Conservation (phyloP, 164 flowering plant species). For the Warburgia ugandensis region DNA sequence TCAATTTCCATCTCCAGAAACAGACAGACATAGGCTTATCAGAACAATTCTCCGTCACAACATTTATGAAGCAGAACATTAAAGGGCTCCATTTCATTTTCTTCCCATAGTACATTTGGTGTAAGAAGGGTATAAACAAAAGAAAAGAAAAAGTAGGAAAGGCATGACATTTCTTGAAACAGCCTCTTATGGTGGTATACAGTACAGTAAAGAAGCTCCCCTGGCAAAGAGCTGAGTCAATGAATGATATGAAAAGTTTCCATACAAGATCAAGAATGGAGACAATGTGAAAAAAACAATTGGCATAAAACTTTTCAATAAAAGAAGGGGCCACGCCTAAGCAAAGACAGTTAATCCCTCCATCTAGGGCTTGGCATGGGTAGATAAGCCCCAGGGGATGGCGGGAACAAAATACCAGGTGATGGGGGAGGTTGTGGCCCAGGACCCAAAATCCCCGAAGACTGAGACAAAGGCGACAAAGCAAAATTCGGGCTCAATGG, state of each 20-base stretch:
- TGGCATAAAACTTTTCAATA: too few species aligned
- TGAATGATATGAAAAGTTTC: constrained; percentile 2
- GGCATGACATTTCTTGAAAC: too few species aligned
- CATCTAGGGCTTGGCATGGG: constrained; percentile 76
- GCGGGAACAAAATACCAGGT: constrained; percentile 64
- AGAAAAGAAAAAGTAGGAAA: too few species aligned
- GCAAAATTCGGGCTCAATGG: constrained; percentile 64
- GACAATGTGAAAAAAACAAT: too few species aligned
- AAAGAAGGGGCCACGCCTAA: background rate
- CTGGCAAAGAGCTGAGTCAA: background rate
- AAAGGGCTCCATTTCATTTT: too few species aligned
- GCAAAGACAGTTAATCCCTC: constrained; percentile 49
- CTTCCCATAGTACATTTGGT: too few species aligned
- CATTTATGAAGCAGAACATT: background rate
- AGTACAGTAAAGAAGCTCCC: constrained; percentile 13
- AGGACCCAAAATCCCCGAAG: constrained; percentile 77
- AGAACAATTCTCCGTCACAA: constrained; percentile 14
- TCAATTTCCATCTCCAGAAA: constrained; percentile 14
- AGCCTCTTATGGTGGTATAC: constrained; percentile 11
- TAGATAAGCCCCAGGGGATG: constrained; percentile 71
- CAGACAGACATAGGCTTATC: constrained; percentile 4
- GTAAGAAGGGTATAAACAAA: too few species aligned
- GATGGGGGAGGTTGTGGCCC: constrained; percentile 78
- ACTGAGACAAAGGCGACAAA: constrained; percentile 35
- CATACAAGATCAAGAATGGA: constrained; percentile 4